Evolutionary conservation across 257 asterid species (phyloP).

Genomic region (Nicotiana noctiflora): DNA sequence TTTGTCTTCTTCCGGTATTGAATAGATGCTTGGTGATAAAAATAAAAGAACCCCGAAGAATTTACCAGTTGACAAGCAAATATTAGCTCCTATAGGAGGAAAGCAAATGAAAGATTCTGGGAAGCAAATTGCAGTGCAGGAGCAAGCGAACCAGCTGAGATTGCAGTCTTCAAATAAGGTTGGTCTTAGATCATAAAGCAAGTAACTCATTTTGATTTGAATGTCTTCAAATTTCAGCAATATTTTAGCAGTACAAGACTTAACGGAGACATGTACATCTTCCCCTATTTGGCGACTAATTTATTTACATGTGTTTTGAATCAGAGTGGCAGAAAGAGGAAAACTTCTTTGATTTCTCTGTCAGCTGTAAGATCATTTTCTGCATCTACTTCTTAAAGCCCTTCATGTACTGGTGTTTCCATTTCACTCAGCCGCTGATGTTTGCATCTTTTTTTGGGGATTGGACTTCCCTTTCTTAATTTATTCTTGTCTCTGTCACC

Average conservation of each 20-base stretch:
- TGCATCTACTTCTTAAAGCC: not conserved
- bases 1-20: not conserved
- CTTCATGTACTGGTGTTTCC: not conserved
- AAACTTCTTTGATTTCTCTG: not conserved
- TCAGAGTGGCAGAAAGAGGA: not conserved
- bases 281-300: not conserved
- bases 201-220: not conserved
- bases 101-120: not conserved
- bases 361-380: constrained; percentile 2
- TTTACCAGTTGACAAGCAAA: not conserved
- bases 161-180: not conserved
- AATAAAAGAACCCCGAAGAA: not conserved
- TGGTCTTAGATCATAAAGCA: not conserved
- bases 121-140: not conserved
- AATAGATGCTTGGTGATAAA: not conserved
- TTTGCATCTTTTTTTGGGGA: not conserved
- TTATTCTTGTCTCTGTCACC: not conserved
- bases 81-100: not conserved
- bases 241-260: not conserved
- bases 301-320: not conserved
- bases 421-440: not conserved
- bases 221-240: not conserved
- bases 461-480: not conserved
- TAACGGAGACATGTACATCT: not conserved
- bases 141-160: not conserved